Evolutionary conservation across 2,329 filamentous ascomycete genomes (phyloP), one percentile per base, ranked within the genome.

Genomic region (Fusarium lyarnte): DNA sequence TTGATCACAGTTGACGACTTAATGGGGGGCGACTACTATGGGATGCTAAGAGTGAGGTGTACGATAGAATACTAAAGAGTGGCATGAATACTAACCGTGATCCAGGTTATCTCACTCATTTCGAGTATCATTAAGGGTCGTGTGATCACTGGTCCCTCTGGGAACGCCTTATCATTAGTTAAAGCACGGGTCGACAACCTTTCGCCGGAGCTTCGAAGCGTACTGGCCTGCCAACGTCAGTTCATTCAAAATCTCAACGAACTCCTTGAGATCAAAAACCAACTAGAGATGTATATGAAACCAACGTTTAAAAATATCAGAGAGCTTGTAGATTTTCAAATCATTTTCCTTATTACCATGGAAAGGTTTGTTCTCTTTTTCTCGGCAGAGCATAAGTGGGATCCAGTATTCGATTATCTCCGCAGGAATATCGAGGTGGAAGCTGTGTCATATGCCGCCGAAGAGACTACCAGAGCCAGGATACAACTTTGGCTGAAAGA

Each of bases 1-100:
- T 17, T 60, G 5, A 43, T 60, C 4, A 60, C 47, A 8, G 29
- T 60, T 16, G 4, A 21, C 8, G 58, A 60, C 5, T 1, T 54
- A 2, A 19, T 23, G 23, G 27, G 36, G 13, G 10, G 8, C 0
- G 12, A 5, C 8, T 23, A 3, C 14, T 12, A 9, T 12, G 36
- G 36, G 2, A 7, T 54, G 19, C 5, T 27, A 2, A 54, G 27
- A 29, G 35, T 54, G 23, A 36, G 12, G 13, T 35, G 2, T n/a
- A 3, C 17, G 8, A n/a, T 19, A 8, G 4, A 10, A 5, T 19
- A 14, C n/a, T 35, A 3, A 19, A 25, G 6, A 6, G 14, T 6
- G 29, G 17, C 21, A 13, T 3, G 19, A 35, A 36, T 35, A 6
- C 31, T 46, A 25, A 46, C 25, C 10, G 11, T 10, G 7, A 9